Percentiles rank a stretch among this genome's conserved stretches.
Evolutionary conservation across 129 eudicot species (phyloP).

Genomic region (Daucus carota): DNA sequence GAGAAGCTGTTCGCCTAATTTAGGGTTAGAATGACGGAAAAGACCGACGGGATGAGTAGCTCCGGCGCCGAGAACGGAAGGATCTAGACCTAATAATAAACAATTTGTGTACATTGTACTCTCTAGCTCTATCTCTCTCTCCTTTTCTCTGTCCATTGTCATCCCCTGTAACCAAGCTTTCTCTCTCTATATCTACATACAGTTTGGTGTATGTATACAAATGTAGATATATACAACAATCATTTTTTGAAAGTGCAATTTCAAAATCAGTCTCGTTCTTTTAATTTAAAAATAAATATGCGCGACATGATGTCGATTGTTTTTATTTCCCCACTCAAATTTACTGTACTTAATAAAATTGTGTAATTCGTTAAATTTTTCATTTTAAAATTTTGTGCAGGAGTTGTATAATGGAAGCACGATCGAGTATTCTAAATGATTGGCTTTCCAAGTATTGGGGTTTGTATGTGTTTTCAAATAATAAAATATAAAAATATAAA

Average conservation of each 20-base stretch:
- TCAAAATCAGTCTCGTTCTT: not conserved
- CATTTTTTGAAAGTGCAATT: not conserved
- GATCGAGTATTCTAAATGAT: too few species aligned
- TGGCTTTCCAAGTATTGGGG: too few species aligned
- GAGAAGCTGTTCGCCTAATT: constrained; percentile 93
- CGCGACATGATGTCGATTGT: too few species aligned
- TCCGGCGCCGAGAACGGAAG: constrained; percentile 69
- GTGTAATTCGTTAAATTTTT: too few species aligned
- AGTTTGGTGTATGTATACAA: constrained; percentile 12
- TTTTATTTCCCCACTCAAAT: too few species aligned
- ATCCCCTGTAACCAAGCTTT: constrained; percentile 30
- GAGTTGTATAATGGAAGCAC: too few species aligned
- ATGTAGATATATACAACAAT: not conserved
- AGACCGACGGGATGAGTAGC: constrained; percentile 77
- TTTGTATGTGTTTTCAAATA: too few species aligned
- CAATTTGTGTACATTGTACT: constrained; percentile 98
- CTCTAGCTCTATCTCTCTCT: constrained; percentile 93
- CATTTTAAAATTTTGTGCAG: too few species aligned
- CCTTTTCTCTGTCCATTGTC: constrained; percentile 99
- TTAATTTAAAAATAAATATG: too few species aligned
- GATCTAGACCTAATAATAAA: constrained; percentile 89
- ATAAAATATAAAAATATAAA: too few species aligned
- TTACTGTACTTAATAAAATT: too few species aligned
- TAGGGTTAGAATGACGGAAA: constrained; percentile 99
- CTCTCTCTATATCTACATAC: constrained; percentile 22